These are phyloP conservation scores for Periconia sp. DNA, from an alignment of 2,329 filamentous ascomycete species.

Conservation along the genomic window DNA sequence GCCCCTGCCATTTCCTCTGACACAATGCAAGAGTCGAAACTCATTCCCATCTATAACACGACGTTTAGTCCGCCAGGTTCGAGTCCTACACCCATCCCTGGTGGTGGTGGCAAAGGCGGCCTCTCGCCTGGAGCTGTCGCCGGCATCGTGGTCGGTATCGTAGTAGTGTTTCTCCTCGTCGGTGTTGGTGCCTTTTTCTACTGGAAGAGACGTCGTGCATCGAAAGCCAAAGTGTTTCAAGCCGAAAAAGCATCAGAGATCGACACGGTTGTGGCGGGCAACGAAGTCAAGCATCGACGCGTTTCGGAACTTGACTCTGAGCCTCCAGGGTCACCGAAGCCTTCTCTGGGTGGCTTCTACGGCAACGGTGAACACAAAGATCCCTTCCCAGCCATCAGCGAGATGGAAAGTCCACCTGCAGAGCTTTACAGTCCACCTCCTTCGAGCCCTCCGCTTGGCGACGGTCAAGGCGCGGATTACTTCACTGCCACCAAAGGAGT, in stretches of 20 bases:
- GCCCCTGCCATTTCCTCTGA: constrained; percentile 31
- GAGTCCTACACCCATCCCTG: constrained; percentile 2
- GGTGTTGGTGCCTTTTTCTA: constrained; percentile 34
- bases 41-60: constrained; percentile 32
- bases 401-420: constrained; percentile 41
- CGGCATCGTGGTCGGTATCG: constrained; percentile 42
- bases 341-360: constrained; percentile 33
- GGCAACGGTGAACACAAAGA: constrained; percentile 26
- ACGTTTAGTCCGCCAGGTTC: constrained; percentile 14
- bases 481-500: constrained; percentile 25
- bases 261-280: constrained; percentile 33
- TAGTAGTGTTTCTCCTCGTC: constrained; percentile 28
- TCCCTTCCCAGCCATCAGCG: constrained; percentile 37
- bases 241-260: constrained; percentile 27
- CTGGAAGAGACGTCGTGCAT: constrained; percentile 28
- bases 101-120: constrained; percentile 13
- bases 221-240: constrained; percentile 7
- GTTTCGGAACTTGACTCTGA: constrained; percentile 45
- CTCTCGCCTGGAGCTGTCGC: constrained; percentile 38
- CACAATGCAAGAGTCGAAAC: constrained; percentile 21
- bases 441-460: constrained; percentile 13
- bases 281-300: constrained; percentile 38
- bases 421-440: constrained; percentile 40
- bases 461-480: constrained; percentile 26
- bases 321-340: constrained; percentile 29